Percentiles rank a stretch among this genome's conserved stretches.
phyloP scores from a whole-genome alignment of 371 early-diverging fungal species.

The Mucor circinelloides region DNA sequence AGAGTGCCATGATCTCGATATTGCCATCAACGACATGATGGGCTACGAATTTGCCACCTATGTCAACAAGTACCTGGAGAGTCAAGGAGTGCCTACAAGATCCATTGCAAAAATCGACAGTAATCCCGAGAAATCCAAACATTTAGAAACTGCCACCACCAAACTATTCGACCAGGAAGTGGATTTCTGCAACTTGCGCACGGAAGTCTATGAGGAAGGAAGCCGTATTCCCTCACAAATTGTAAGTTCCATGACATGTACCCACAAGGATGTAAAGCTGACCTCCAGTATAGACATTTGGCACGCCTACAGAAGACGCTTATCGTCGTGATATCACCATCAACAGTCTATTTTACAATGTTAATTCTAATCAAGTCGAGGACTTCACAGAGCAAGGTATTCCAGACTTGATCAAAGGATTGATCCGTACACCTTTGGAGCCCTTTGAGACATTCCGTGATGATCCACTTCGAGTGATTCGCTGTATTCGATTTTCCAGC shows the following conservation, averaged over 20 bases:
- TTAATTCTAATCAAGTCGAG: slow-evolving; percentile 87
- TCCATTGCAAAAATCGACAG: slow-evolving; percentile 83
- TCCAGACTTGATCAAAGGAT: slow-evolving; percentile 67
- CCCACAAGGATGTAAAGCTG: not conserved
- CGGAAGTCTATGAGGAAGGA: slow-evolving; percentile 87
- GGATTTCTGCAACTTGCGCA: slow-evolving; percentile 97
- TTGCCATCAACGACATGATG: slow-evolving; percentile 95
- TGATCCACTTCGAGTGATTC: slow-evolving; percentile 97
- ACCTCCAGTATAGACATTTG: slow-evolving; percentile 67
- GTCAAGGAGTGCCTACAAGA: slow-evolving; percentile 50
- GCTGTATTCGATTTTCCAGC: slow-evolving; percentile 95
- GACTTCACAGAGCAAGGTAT: slow-evolving; percentile 91
- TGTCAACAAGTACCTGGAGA: slow-evolving; percentile 70
- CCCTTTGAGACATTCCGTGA: slow-evolving; percentile 94
- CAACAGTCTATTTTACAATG: slow-evolving; percentile 98
- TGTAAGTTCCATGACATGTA: slow-evolving; percentile 35
- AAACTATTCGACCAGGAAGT: slow-evolving; percentile 78
- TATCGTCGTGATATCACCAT: slow-evolving; percentile 97
- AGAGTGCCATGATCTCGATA: slow-evolving; percentile 93
- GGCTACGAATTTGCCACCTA: slow-evolving; percentile 92
- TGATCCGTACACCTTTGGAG: slow-evolving; percentile 93
- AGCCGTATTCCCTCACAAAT: slow-evolving; percentile 83
- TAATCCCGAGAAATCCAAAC: slow-evolving; percentile 98
- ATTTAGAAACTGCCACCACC: slow-evolving; percentile 97
- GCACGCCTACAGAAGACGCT: slow-evolving; percentile 97